Conservation (phyloP, 441 rosid species). For the Aleurites moluccanus region DNA sequence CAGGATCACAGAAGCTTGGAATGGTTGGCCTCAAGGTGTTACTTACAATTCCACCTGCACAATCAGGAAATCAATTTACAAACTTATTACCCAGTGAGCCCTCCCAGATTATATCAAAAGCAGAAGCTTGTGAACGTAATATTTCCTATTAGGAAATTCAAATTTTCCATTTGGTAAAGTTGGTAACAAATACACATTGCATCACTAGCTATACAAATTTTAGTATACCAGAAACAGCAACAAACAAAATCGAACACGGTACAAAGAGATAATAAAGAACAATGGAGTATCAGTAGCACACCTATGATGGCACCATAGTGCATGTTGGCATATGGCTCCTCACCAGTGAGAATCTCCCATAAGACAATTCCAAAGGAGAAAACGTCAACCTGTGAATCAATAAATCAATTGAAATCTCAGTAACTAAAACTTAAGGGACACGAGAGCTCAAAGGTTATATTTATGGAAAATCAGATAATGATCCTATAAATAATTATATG, state of each 20-base stretch:
- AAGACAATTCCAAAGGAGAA: constrained; percentile 91
- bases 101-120: not conserved
- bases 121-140: not conserved
- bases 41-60: constrained; percentile 81
- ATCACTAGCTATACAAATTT: not conserved
- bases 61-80: no score
- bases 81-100: no score
- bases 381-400: constrained; percentile 68
- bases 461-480: not conserved
- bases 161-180: not conserved
- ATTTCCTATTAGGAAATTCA: no score
- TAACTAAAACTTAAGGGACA: not conserved
- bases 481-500: not conserved
- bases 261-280: constrained; percentile 3
- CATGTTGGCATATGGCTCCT: constrained; percentile 96
- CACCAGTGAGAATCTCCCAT: constrained; percentile 98
- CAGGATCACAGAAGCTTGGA: constrained; percentile 74
- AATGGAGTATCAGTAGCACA: constrained; percentile 21
- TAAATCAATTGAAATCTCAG: constrained; percentile 19
- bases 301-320: constrained; percentile 97
- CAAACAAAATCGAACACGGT: not conserved
- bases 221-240: no score
- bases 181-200: not conserved
- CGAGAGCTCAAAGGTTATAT: not conserved
- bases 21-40: constrained; percentile 86